These are phyloP conservation scores for Fusarium sp. DNA, from an alignment of 2,329 filamentous ascomycete genomes.

Conservation along the genomic window DNA sequence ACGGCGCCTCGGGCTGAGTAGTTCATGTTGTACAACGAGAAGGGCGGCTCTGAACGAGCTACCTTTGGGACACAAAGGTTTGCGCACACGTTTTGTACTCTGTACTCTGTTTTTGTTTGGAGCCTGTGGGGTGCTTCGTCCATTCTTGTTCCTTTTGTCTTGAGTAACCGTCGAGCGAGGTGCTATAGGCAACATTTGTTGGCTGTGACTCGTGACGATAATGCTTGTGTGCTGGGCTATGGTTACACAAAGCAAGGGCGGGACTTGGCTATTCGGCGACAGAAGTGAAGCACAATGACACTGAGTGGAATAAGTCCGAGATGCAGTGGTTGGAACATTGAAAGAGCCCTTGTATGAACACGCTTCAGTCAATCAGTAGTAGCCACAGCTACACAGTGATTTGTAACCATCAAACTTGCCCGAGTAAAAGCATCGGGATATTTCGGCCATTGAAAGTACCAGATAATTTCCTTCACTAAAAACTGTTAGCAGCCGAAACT, in stretches of 20 bases:
- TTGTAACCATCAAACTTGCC: neutral
- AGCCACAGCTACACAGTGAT: neutral
- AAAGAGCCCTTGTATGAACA: neutral
- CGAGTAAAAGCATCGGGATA: neutral
- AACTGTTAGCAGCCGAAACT: constrained; percentile 45
- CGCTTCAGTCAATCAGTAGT: neutral
- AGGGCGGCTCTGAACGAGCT: constrained; percentile 1
- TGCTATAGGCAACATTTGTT: neutral
- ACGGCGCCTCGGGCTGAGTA: neutral
- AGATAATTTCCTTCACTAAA: constrained; percentile 43
- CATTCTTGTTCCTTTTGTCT: neutral
- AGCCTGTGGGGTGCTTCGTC: neutral
- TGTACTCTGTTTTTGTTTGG: neutral
- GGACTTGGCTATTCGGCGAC: neutral
- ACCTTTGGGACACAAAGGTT: neutral
- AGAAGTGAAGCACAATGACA: constrained; percentile 1
- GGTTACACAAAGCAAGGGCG: constrained; percentile 13
- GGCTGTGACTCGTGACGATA: neutral
- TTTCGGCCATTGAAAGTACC: neutral
- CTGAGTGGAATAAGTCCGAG: neutral
- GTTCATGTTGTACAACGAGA: constrained; percentile 4
- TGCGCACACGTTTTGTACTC: constrained; percentile 1
- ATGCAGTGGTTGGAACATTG: constrained; percentile 1
- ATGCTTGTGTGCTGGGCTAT: neutral
- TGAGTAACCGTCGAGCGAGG: neutral